A percentile compares a stretch with the other conserved stretches of the same genome.
These are phyloP conservation scores for Aspergillus ellipticus DNA, from an alignment of 495 filamentous ascomycete genomes.

Conservation along the genomic window DNA sequence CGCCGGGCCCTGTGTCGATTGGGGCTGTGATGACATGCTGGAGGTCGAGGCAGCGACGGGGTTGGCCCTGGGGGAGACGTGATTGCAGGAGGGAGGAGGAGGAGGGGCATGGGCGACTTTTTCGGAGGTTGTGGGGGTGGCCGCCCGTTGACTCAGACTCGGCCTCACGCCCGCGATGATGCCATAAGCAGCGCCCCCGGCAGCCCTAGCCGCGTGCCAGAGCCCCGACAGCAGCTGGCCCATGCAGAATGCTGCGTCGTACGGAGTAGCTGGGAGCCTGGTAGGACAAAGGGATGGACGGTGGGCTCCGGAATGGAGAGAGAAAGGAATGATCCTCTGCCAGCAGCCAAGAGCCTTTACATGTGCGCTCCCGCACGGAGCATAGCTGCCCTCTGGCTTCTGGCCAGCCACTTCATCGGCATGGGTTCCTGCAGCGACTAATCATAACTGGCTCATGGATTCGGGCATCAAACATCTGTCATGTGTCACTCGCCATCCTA, in stretches of 20 bases:
- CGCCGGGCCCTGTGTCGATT: neutral
- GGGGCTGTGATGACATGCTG: conserved; percentile 9
- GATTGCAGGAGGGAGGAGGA: neutral
- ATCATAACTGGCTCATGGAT: neutral
- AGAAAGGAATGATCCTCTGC: neutral
- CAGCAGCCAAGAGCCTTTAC: neutral
- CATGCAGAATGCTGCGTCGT: too few relatives aligned
- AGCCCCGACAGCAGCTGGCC: too few relatives aligned
- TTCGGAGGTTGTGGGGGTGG: conserved; percentile 30
- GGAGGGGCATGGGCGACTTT: conserved; percentile 26
- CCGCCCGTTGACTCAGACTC: conserved; percentile 34
- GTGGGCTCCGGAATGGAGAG: neutral
- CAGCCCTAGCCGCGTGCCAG: neutral
- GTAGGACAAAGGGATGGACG: neutral
- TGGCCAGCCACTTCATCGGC: neutral
- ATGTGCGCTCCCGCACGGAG: too few relatives aligned
- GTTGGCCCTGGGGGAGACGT: conserved; percentile 21
- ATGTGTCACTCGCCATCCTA: conserved; percentile 1
- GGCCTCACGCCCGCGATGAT: conserved; percentile 18
- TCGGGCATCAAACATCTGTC: neutral
- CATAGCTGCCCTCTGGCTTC: too few relatives aligned
- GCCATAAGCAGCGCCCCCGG: conserved; percentile 34
- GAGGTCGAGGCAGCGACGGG: conserved; percentile 22
- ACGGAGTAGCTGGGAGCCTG: neutral
- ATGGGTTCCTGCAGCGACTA: neutral